These are phyloP conservation scores for Hsuehochloa calcarea DNA, from an alignment of 176 grass and related monocot species.

Conservation along the genomic window DNA sequence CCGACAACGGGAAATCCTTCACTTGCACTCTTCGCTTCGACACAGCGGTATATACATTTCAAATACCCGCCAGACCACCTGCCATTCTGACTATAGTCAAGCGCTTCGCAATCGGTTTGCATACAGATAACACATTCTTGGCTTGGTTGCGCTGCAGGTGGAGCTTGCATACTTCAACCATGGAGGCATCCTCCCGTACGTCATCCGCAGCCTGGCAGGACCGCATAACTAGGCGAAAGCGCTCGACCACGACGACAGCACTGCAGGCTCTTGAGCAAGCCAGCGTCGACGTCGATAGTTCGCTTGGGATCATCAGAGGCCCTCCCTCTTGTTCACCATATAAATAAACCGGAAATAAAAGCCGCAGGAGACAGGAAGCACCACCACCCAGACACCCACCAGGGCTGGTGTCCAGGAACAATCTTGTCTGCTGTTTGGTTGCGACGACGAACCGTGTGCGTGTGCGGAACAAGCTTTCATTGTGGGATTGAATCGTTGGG, in stretches of 20 bases:
- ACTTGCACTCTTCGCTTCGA: slow-evolving; percentile 68
- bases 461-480: background rate
- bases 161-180: slow-evolving; percentile 94
- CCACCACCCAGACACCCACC: background rate
- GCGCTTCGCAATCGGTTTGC: background rate
- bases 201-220: slow-evolving; percentile 70
- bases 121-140: background rate
- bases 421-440: slow-evolving; percentile 8
- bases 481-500: too few relatives aligned
- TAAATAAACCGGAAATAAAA: slow-evolving; percentile 46
- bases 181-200: slow-evolving; percentile 88
- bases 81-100: background rate
- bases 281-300: background rate
- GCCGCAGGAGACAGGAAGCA: background rate
- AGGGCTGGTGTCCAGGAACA: background rate
- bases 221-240: slow-evolving; percentile 39
- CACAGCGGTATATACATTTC: slow-evolving; percentile 75
- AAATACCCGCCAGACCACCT: background rate
- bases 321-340: background rate
- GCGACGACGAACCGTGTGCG: background rate
- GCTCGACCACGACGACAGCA: background rate
- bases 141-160: slow-evolving; percentile 54
- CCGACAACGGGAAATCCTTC: slow-evolving; percentile 76
- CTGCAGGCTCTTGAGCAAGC: background rate
- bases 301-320: background rate